Percentiles rank a stretch among this genome's conserved stretches.
Conservation (phyloP, 2,329 filamentous ascomycete genomes). For the Ampelomyces quisqualis region DNA sequence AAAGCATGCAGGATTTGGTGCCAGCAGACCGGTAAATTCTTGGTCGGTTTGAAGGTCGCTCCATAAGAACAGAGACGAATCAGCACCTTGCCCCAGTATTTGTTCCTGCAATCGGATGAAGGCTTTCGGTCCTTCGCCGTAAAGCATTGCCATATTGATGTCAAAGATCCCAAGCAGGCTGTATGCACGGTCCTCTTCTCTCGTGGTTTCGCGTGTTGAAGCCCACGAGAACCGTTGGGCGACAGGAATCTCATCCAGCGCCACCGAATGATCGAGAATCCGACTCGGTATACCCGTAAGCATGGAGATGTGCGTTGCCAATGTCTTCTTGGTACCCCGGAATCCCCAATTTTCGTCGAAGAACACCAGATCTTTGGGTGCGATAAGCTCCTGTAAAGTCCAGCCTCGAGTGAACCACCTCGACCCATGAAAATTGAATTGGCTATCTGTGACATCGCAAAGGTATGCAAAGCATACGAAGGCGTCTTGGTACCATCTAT, state of each 20-base stretch:
- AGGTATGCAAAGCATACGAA: conserved; percentile 13
- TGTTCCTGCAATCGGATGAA: conserved; percentile 14
- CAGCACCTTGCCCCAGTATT: conserved; percentile 8
- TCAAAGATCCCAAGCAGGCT: conserved; percentile 18
- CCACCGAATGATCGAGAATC: conserved; percentile 3
- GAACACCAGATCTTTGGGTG: conserved; percentile 10
- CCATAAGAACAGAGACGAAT: conserved; percentile 10
- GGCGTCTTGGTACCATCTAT: conserved; percentile 14
- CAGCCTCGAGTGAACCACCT: conserved; percentile 18
- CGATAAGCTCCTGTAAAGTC: conserved; percentile 20
- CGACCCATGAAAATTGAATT: conserved; percentile 7
- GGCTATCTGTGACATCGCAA: conserved; percentile 6
- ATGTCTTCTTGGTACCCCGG: conserved; percentile 8
- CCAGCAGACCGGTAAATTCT: conserved; percentile 5
- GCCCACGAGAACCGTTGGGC: conserved; percentile 21
- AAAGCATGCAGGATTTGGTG: conserved; percentile 4
- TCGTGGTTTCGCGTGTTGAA: conserved; percentile 16
- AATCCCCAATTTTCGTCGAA: conserved; percentile 9
- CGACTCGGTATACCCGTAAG: conserved; percentile 9
- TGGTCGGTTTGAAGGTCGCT: conserved; percentile 3
- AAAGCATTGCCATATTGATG: conserved; percentile 16
- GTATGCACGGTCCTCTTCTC: conserved; percentile 20
- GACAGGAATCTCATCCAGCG: conserved; percentile 11
- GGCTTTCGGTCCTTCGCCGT: conserved; percentile 12
- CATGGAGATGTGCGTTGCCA: conserved; percentile 2